Base-by-base conservation (phyloP, 805 yeast species). In the Clavispora carvajalis region DNA sequence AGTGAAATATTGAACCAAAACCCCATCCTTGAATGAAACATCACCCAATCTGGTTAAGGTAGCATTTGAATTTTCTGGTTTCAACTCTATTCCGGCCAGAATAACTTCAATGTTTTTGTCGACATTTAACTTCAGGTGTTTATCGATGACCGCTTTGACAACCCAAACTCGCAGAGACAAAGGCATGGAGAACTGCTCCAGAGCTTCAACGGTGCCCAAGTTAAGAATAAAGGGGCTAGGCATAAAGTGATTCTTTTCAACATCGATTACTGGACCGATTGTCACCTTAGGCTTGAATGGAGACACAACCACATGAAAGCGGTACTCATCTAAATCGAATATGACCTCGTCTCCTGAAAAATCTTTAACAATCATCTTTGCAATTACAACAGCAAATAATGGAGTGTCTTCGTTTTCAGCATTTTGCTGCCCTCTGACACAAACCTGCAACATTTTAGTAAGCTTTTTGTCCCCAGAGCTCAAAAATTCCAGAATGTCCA, bases 161-260 rank as follows among this genome's bases (percentile, higher is more conserved):
- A 43, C 58, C 74, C 60, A 61, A 9, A 58, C 46, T 45, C 65
- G 56, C 24, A 53, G 62, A 30, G 58, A 58, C 30, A 57, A 59
- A 25, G 61, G 67, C 65, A 56, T 62, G 24, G 49, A 46, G 3
- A 21, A 24, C n/a, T 58, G 46, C 3, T 47, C 41, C 9, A 54
- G 58, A 2, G 39, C 40, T n/a, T 41, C 43, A 10, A 23, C 42
- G 7, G 37, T 15, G 4, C 38, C 45, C 3, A 48, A 12, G 4
- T 39, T 41, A 7, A 65, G 39, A 7, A 66, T 45, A 34, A 68
- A 68, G 6, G 71, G 69, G 17, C 59, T 62, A 2, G 74, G 63
- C 47, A 75, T 53, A 15, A 62, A 67, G 9, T 36, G 23, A n/a
- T 55, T 48, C 1, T 45, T 48, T 3, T 44, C 48, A 7, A 55